A percentile compares a stretch with the other conserved stretches of the same genome.
These are phyloP conservation scores for Arxiozyma heterogenica DNA, from an alignment of 1,139 yeast species.

Conservation along the genomic window DNA sequence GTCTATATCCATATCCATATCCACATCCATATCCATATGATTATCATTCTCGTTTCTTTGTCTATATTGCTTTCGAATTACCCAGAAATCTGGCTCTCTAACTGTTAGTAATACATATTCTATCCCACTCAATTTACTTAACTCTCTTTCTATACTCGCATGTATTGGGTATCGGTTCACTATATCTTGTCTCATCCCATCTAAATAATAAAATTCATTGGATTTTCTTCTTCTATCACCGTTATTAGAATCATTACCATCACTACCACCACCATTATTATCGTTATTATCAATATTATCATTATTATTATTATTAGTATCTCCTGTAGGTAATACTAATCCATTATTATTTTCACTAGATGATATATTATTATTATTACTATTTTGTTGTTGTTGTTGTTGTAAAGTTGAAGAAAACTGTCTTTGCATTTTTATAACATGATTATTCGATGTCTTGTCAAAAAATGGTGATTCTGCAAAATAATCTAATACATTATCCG, in stretches of 20 bases:
- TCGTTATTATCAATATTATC: background rate
- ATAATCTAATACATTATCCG: slow-evolving; percentile 86
- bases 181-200: slow-evolving; percentile 21
- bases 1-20: background rate
- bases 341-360: slow-evolving; percentile 15
- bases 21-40: no score
- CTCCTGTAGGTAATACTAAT: slow-evolving; percentile 5
- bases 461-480: slow-evolving; percentile 91
- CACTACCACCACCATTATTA: background rate
- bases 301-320: slow-evolving; percentile 1
- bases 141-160: slow-evolving; percentile 39
- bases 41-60: background rate
- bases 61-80: slow-evolving; percentile 72
- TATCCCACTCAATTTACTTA: slow-evolving; percentile 71
- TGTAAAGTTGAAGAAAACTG: slow-evolving; percentile 41
- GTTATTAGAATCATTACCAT: no score
- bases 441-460: slow-evolving; percentile 89
- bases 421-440: slow-evolving; percentile 88
- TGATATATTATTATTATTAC: slow-evolving; percentile 12
- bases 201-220: slow-evolving; percentile 9
- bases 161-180: slow-evolving; percentile 25
- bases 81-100: slow-evolving; percentile 89
- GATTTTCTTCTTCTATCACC: background rate
- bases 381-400: background rate
- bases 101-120: slow-evolving; percentile 72